Percentiles rank a stretch among this genome's conserved stretches.
Conservation (phyloP, 2,329 filamentous ascomycete genomes). For the Aspergillus latus region DNA sequence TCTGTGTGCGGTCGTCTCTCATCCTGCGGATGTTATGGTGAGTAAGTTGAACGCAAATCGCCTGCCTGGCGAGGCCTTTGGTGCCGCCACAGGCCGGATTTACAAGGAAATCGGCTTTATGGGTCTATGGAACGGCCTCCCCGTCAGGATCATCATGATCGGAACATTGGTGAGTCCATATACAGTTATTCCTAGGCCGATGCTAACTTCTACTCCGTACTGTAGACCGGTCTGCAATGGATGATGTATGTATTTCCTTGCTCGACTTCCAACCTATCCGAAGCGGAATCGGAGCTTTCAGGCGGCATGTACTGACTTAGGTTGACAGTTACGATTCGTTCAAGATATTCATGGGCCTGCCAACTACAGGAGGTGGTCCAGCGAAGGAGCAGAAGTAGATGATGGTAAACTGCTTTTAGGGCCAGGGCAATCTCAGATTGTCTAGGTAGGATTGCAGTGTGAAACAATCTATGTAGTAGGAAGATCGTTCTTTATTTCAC, state of each 20-base stretch:
- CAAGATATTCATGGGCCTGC: constrained; percentile 86
- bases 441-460: constrained; percentile 3
- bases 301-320: constrained; percentile 25
- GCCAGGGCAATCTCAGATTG: background rate
- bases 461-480: background rate
- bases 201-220: constrained; percentile 20
- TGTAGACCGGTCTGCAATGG: constrained; percentile 77
- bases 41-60: constrained; percentile 85
- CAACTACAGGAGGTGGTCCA: constrained; percentile 71
- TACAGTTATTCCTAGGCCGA: background rate
- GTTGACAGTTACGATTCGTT: constrained; percentile 64
- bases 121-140: constrained; percentile 90
- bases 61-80: constrained; percentile 73
- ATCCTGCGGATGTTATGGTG: constrained; percentile 85
- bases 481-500: background rate
- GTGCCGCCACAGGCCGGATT: constrained; percentile 72
- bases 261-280: constrained; percentile 5
- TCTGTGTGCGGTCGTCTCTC: constrained; percentile 77
- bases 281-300: background rate
- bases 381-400: constrained; percentile 45
- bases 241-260: constrained; percentile 68
- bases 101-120: constrained; percentile 82
- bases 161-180: constrained; percentile 56
- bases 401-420: background rate
- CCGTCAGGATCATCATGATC: constrained; percentile 87